phyloP scores from a whole-genome alignment of 169 alveolate genomes.

The Plasmodium inui region DNA sequence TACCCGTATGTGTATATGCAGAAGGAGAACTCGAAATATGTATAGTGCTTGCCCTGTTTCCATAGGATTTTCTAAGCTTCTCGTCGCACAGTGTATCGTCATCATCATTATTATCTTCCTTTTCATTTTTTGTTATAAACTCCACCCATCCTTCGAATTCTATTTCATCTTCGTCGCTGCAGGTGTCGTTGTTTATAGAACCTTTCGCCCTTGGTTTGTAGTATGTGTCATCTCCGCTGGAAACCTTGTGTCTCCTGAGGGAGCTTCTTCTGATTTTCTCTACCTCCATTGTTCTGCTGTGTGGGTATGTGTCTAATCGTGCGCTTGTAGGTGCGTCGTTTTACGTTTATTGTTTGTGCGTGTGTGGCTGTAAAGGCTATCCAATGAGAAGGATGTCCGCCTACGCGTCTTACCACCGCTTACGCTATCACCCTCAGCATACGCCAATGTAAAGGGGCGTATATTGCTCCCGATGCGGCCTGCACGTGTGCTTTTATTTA shows the following conservation, averaged over 20 bases:
- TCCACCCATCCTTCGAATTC: slow-evolving; percentile 76
- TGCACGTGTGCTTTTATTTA: neutral
- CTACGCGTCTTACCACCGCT: neutral
- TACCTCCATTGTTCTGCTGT: slow-evolving; percentile 11
- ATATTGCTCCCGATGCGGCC: neutral
- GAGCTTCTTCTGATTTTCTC: slow-evolving; percentile 11
- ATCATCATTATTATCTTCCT: neutral
- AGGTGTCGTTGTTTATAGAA: slow-evolving; percentile 10
- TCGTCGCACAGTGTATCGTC: neutral
- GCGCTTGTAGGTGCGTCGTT: neutral
- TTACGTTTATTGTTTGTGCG: neutral
- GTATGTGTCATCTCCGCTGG: slow-evolving; percentile 29
- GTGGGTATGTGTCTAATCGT: neutral
- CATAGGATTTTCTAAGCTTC: neutral
- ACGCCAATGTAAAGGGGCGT: neutral
- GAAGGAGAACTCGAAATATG: neutral
- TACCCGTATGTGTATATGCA: neutral
- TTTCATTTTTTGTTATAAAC: slow-evolving; percentile 52
- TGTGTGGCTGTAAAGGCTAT: neutral
- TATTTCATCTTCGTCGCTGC: slow-evolving; percentile 60
- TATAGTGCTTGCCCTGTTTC: neutral
- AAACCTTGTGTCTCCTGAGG: slow-evolving; percentile 21
- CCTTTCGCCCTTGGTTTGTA: slow-evolving; percentile 17
- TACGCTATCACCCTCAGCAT: neutral
- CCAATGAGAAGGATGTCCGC: neutral